Evolutionary conservation across 2,329 filamentous ascomycete genomes (phyloP), one percentile per base, ranked within the genome.

Genomic region (Aspergillus brasiliensis): DNA sequence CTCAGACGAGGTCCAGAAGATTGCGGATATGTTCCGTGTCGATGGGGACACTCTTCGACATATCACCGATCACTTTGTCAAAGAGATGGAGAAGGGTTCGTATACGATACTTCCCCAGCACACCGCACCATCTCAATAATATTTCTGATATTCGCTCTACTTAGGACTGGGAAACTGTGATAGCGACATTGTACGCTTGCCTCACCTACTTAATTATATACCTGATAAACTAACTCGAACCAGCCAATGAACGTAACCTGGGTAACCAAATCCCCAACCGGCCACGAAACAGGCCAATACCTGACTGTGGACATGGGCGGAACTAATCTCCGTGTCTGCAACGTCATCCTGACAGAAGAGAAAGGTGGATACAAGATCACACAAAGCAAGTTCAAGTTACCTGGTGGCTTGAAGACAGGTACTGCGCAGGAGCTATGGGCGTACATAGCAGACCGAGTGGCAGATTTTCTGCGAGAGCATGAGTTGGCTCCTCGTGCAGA

Each of bases 271-370:
- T 90, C 88, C 73, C 91, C 92, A 5, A 87, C 87, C 72, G 91
- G 92, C 65, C 78, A 91, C 67, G 92, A 96, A 78, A 89, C 86
- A 8, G 92, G 92, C 61, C 92, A 87, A 11, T 93, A 86, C 72
- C 81, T 96, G 51, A 91, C 92, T 47, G 81, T 96, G 25, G 92
- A 97, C 71, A 92, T 96, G 87, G 92, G 92, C 52, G 92, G 92
- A 65, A 97, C 92, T 63, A 96, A 96, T 74, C 79, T 96, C 60
- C 89, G 92, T 71, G 91, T 96, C 61, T 96, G 92, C 75, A 88
- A 94, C 75, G 91, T 96, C 69, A 89, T 86, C 59, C 80, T 96
- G 65, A 90, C 90, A 19, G 87, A 92, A 51, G 84, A 88, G 66
- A 88, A 89, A 78, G 90, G 90, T 54, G 88, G 92, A 75, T 93